Conservation (phyloP, 441 rosid species). For the Codiaeum variegatum region DNA sequence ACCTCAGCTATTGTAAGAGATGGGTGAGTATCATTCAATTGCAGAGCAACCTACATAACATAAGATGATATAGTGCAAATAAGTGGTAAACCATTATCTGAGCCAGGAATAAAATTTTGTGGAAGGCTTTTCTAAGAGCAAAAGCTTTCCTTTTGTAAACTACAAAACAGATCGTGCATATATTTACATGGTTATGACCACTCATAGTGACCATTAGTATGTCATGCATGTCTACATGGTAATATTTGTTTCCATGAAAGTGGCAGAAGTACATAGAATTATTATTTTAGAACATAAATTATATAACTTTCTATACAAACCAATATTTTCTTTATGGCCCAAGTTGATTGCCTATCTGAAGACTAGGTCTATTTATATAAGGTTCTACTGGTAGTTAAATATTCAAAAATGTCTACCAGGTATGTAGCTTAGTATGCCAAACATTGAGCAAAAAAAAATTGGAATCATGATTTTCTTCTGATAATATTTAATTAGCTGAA, state of each 20-base stretch:
- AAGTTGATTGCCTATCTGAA: neutral
- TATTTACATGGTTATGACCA: neutral
- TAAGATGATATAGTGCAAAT: conserved; percentile 1
- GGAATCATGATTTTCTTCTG: neutral
- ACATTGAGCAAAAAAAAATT: neutral
- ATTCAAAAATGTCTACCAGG: neutral
- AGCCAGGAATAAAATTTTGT: neutral
- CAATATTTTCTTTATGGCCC: neutral
- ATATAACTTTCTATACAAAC: neutral
- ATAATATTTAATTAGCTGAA: neutral
- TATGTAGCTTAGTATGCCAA: neutral
- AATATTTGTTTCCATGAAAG: neutral
- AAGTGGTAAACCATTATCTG: conserved; percentile 7
- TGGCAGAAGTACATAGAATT: neutral
- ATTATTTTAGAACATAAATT: neutral
- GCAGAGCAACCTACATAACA: conserved; percentile 47
- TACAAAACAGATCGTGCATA: neutral
- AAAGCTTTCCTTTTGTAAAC: neutral
- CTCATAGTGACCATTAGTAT: neutral
- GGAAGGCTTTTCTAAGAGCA: neutral
- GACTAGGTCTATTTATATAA: neutral
- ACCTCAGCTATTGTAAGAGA: conserved; percentile 49
- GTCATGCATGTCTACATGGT: neutral
- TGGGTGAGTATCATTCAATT: conserved; percentile 61
- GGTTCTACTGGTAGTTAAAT: neutral